A percentile compares a stretch with the other conserved stretches of the same genome.
Conservation (phyloP, 257 asterid genomes). For the Gentiana dahurica region DNA sequence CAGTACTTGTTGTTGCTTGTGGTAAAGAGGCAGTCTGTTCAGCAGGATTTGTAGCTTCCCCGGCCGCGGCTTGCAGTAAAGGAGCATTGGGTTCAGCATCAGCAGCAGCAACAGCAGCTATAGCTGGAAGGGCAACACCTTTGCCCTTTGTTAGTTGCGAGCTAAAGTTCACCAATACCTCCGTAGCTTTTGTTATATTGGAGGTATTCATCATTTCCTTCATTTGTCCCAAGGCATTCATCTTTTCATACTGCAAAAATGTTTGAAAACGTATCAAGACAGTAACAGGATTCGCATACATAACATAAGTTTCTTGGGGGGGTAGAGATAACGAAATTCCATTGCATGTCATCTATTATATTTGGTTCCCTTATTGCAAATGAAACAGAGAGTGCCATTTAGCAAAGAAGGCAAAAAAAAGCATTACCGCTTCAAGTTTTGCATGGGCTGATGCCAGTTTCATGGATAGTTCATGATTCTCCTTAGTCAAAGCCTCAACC, state of each 20-base stretch:
- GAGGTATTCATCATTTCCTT: conserved; percentile 20
- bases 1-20: no score
- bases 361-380: no score
- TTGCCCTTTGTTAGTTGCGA: conserved; percentile 1
- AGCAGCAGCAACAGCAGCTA: not conserved
- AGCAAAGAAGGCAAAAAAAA: not conserved
- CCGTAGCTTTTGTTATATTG: conserved; percentile 8
- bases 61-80: no score
- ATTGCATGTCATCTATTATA: not conserved
- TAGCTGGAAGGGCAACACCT: not conserved
- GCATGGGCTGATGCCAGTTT: conserved; percentile 17
- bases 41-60: no score
- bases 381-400: not conserved
- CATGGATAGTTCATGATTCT: conserved; percentile 10
- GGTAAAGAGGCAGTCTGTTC: no score
- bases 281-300: not conserved
- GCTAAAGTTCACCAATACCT: conserved; percentile 4
- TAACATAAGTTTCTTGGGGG: not conserved
- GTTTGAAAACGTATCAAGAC: not conserved
- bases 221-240: conserved; percentile 14
- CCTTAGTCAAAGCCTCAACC: conserved; percentile 12
- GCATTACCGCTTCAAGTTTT: conserved; percentile 17
- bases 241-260: conserved; percentile 27
- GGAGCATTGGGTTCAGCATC: conserved; percentile 1
- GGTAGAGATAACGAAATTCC: not conserved